Conservation (phyloP, 345 rosid species). For the Chamaenerion angustifolium region DNA sequence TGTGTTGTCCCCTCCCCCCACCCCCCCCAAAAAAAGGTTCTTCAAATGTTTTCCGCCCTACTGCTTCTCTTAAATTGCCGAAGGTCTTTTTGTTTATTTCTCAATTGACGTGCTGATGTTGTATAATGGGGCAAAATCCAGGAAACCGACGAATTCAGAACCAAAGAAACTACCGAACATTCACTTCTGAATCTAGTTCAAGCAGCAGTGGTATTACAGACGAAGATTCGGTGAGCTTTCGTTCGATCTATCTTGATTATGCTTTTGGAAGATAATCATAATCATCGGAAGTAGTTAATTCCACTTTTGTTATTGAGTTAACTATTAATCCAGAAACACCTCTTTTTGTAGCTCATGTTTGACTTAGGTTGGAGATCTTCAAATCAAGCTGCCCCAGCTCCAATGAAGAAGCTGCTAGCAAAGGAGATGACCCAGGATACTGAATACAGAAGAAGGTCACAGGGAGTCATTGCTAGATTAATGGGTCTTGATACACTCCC, state of each 20-base stretch:
- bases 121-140: conserved; percentile 21
- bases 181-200: conserved; percentile 41
- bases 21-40: too few species aligned
- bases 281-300: too few species aligned
- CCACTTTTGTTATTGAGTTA: background rate
- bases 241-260: background rate
- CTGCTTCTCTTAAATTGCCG: background rate
- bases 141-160: conserved; percentile 41
- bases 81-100: background rate
- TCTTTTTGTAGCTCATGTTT: conserved; percentile 29
- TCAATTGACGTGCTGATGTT: conserved; percentile 3
- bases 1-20: background rate
- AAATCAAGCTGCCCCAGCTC: conserved; percentile 28
- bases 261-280: too few species aligned
- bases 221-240: conserved; percentile 38
- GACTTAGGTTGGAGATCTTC: conserved; percentile 28
- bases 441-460: conserved; percentile 58
- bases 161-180: conserved; percentile 21
- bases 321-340: conserved; percentile 7
- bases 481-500: conserved; percentile 96
- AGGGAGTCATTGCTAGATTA: conserved; percentile 71
- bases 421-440: conserved; percentile 74
- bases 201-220: conserved; percentile 23
- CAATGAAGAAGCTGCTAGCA: conserved; percentile 60
- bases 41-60: background rate